phyloP scores from a whole-genome alignment of 352 stramenopile species.

The Albugo candida region DNA sequence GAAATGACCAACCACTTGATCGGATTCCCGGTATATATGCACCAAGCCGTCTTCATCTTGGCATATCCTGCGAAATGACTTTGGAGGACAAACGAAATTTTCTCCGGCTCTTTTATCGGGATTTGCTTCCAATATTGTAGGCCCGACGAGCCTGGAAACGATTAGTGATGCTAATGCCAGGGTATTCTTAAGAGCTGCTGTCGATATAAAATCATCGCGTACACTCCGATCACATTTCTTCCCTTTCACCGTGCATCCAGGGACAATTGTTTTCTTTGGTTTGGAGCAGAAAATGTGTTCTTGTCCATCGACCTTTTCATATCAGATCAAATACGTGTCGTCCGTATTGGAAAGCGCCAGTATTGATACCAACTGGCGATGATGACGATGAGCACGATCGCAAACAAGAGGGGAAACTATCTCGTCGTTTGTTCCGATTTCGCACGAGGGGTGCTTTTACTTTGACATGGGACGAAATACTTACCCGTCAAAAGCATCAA shows the following conservation, averaged over 20 bases:
- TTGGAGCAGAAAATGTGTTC: slow-evolving; percentile 1
- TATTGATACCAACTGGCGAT: background rate
- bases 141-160: slow-evolving; percentile 49
- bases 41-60: too few species aligned
- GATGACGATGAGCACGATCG: background rate
- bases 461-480: too few species aligned
- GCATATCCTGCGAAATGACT: slow-evolving; percentile 50
- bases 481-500: too few species aligned
- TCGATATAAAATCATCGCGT: slow-evolving; percentile 51
- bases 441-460: too few species aligned
- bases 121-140: slow-evolving; percentile 87
- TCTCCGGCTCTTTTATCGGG: too few species aligned
- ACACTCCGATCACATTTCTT: slow-evolving; percentile 47
- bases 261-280: slow-evolving; percentile 24
- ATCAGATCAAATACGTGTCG: background rate
- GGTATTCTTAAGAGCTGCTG: slow-evolving; percentile 47
- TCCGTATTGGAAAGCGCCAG: background rate
- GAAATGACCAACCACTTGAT: too few species aligned
- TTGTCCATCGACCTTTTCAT: background rate
- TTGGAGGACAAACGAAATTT: too few species aligned
- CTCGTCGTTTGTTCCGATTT: too few species aligned
- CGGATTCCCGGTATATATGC: too few species aligned
- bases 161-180: slow-evolving; percentile 62
- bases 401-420: too few species aligned
- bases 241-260: slow-evolving; percentile 40